Evolutionary conservation across 225 moss, liverwort and hornwort genomes (phyloP), one percentile per base, ranked within the genome.

Genomic region (Physcomitrellopsis africana): DNA sequence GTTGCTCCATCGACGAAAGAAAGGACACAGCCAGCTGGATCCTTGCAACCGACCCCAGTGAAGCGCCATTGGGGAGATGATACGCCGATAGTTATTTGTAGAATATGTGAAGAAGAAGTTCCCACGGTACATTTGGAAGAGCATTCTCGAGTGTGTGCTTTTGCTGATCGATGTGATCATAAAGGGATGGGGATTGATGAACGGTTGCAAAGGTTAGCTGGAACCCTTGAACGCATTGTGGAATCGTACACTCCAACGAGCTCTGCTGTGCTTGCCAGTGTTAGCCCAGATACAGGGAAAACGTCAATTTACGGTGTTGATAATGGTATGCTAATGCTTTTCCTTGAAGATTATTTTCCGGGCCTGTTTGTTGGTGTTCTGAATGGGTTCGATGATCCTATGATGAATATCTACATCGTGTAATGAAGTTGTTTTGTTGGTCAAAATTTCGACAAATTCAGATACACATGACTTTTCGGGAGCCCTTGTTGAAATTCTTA

Each of bases 71-170:
- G 60, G 51, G 59, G 81, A 23, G 81, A 88, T 69, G 99, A 95
- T 65, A 88, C 90, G 63, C 81, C 84, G 15, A 78, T 85, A 76
- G 95, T 99, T 3, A 99, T 99, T 63, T 99, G 99, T 86, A 93
- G 99, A 93, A 99, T 99, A 81, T 99, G 99, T 84, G 99, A 99
- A 90, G 99, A 99, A 89, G 95, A 92, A 77, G 94, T 99, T 77
- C 87, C 93, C 37, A 95, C 93, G 9, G 76, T 87, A 76, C 89
- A 90, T 72, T 71, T 99, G 52, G 99, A 99, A 79, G 99, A 95
- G 69, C 99, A 99, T 88, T 99, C 99, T 64, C 92, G 90, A 72
- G 87, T 99, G 65, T 99, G 99, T 84, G 99, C 99, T 54, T 92
- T 90, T 87, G 99, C 93, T 16, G 99, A 99, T 69, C 86, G 99